Evolutionary conservation across 1,139 yeast genomes (phyloP), one percentile per base, ranked within the genome.

Genomic region (Suhomyces coccinellae): DNA sequence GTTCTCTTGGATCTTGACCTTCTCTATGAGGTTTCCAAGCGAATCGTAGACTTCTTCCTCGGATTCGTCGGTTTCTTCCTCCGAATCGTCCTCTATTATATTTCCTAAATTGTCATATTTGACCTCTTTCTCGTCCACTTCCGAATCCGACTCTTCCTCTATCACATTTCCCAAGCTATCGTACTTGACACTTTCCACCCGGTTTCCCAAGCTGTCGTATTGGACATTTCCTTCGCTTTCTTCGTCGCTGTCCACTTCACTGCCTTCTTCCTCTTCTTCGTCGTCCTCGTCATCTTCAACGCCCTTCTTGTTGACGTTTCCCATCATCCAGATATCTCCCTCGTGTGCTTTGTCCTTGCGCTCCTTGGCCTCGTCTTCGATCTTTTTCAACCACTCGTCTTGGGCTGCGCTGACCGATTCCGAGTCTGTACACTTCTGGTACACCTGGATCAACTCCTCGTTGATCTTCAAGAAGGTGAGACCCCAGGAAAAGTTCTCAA

Each of bases 401-500:
- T 93, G 95, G 0, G 93, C 97, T 38, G 62, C 66, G 43, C 77
- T 71, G 0, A 95, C 82, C 9, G 93, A 85, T 4, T 77, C 90
- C 1, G 87, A 78, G 57, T 93, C 97, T 0, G 91, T 82, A 63
- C 99, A 93, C 36, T 77, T 61, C 42, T 84, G 85, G 58, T 95
- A 95, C 10, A 85, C 62, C 44, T 82, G 85, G 22, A 95, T 60
- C 30, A 95, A 69, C 52, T 89, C 97, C 51, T 79, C 77, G 61
- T 95, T 95, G 44, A 95, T 82, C 47, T 86, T 84, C 55, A 95
- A 67, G 56, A 93, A 93, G 0, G 89, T 84, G 26, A 80, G 77
- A 2, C 99, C 99, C 97, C 98, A 93, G 1, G 96, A 84, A 61
- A 93, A 93, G 59, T 90, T 82, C 41, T 82, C 76, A 51, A 93